Base-by-base conservation (phyloP, 345 rosid species). In the Aethionema arabicum region DNA sequence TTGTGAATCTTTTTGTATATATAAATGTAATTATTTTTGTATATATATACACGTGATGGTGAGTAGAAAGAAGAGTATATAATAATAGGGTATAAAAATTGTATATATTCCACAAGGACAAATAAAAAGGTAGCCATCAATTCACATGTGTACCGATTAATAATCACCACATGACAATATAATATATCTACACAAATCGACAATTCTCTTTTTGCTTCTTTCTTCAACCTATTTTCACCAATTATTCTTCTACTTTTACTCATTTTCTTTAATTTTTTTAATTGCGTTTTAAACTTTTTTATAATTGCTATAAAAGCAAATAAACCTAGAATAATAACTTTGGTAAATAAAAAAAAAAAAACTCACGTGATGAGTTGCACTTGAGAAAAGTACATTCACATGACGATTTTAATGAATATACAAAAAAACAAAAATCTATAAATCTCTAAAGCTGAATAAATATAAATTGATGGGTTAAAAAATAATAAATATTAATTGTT, bases 361-460 rank as follows among this genome's bases (percentile, higher is more conserved):
- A 50, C 54, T 63, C 74, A 63, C 74, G 74, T 70, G 69, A 70
- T 70, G 69, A 70, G 43, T 63, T 56, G 58, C 59, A 56, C 64
- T 70, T 56, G 41, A 64, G 69, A 12, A 63, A 63, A 63, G 74
- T 57, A 70, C 74, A 70, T 50, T 63, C 74, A 70, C 74, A 70
- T 70, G 74, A 68, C 41, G 3, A 63, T 40, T 48, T 56, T 56
- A 59, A 54, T 12, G 41, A 42, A 21, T 21, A 21, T 51, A 30
- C 29, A 37, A 49, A 61, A 51, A 38, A 45, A 43, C 35, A 21
- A 46, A 40, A 54, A 46, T 55, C 15, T 55, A 40, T 56, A 40
- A 70, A 56, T 70, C 64, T 70, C 58, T 63, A 47, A 63, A 70
- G 59, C 21, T 49, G 41, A 49, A 7, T 21, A 21, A 21, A 46